These are phyloP conservation scores for Saprolegnia parasitica DNA, from an alignment of 352 stramenopile genomes.

Conservation along the genomic window DNA sequence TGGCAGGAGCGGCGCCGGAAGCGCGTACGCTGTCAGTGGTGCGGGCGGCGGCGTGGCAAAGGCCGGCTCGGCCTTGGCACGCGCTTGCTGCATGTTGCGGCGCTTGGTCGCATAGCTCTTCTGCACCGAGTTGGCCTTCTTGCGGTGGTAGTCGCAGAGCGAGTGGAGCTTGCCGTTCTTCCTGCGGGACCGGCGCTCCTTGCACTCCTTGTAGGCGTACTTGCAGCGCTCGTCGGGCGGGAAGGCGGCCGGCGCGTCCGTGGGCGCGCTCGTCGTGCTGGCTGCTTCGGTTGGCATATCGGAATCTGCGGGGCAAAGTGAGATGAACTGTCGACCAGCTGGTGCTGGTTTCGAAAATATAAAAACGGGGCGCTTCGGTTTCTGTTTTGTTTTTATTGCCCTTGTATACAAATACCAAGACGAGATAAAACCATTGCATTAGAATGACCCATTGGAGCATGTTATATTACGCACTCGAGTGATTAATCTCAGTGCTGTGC, in stretches of 20 bases:
- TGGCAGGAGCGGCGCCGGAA: neutral
- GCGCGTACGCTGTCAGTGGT: neutral
- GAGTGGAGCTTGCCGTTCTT: slow-evolving; percentile 35
- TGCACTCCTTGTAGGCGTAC: slow-evolving; percentile 34
- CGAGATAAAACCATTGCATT: neutral
- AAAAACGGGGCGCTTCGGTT: neutral
- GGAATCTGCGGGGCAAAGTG: slow-evolving; percentile 6
- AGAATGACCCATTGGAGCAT: neutral
- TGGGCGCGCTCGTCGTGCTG: neutral
- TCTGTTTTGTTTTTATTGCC: neutral
- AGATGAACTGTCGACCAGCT: slow-evolving; percentile 4
- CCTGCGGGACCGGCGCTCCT: slow-evolving; percentile 28
- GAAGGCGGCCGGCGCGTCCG: neutral
- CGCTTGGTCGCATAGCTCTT: slow-evolving; percentile 29
- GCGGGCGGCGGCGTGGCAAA: neutral
- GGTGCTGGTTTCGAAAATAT: neutral
- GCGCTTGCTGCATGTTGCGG: slow-evolving; percentile 12
- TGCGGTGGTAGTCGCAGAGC: slow-evolving; percentile 35
- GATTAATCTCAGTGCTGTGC: slow-evolving; percentile 9
- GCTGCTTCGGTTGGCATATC: neutral
- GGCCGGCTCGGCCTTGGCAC: neutral
- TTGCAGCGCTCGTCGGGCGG: slow-evolving; percentile 25
- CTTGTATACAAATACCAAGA: neutral
- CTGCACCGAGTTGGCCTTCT: slow-evolving; percentile 31
- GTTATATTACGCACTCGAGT: slow-evolving; percentile 19